Percentiles rank a stretch among this genome's conserved stretches.
Evolutionary conservation across 768 basidiomycete genomes (phyloP).

Genomic region (Pisolithus tinctorius): DNA sequence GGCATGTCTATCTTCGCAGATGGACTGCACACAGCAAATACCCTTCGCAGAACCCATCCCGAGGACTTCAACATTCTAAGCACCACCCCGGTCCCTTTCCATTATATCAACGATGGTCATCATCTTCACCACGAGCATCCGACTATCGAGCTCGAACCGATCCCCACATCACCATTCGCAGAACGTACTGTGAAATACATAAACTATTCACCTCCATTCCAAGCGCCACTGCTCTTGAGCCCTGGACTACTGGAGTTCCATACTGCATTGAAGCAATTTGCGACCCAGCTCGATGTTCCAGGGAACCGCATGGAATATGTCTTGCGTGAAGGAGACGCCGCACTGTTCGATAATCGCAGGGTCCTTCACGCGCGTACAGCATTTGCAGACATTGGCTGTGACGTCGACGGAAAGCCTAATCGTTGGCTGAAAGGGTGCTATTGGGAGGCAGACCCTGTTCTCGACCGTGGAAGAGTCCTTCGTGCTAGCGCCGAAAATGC

Average conservation of each 20-base stretch:
- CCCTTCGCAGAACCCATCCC: constrained; percentile 41
- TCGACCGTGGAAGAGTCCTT: constrained; percentile 54
- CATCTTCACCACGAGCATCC: constrained; percentile 68
- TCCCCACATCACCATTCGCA: constrained; percentile 8
- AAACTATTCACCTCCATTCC: constrained; percentile 95
- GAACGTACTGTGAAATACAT: constrained; percentile 48
- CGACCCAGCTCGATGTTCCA: constrained; percentile 46
- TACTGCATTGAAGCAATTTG: constrained; percentile 55
- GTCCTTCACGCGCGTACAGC: constrained; percentile 83
- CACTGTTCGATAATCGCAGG: constrained; percentile 87
- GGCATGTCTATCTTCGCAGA: constrained; percentile 88
- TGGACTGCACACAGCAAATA: constrained; percentile 54
- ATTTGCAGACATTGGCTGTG: constrained; percentile 43
- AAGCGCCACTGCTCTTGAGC: constrained; percentile 60
- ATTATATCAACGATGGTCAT: constrained; percentile 88
- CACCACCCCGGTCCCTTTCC: constrained; percentile 68
- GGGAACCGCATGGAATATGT: constrained; percentile 53
- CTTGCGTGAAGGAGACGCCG: constrained; percentile 77
- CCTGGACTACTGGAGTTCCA: constrained; percentile 53
- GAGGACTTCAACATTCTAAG: constrained; percentile 53
- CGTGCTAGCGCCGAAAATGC: constrained; percentile 20
- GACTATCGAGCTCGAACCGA: constrained; percentile 59
- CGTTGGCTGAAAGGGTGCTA: constrained; percentile 92
- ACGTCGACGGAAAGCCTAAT: constrained; percentile 43
- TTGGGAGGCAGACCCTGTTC: constrained; percentile 58